Evolutionary conservation across 331 rosid genomes (phyloP).

Genomic region (Rhamnella rubrinervis): DNA sequence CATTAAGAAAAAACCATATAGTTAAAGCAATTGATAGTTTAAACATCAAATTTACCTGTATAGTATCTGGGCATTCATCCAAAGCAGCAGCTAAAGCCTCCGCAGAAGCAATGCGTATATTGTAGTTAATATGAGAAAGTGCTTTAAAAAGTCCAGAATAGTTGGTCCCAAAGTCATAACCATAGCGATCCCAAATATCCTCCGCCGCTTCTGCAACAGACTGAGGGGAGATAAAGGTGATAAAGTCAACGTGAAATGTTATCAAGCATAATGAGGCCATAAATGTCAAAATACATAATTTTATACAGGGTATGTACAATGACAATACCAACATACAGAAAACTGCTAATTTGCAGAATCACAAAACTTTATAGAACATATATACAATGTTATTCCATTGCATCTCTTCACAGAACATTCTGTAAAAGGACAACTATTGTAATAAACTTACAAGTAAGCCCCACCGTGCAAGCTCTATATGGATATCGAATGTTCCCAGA

Average conservation of each 20-base stretch:
- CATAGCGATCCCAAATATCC: slow-evolving; percentile 96
- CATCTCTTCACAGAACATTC: no score
- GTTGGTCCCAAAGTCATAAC: slow-evolving; percentile 85
- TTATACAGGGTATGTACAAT: no score
- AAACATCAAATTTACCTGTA: slow-evolving; percentile 59
- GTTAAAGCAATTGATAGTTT: slow-evolving; percentile 8
- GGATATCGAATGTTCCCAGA: no score
- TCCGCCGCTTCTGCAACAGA: slow-evolving; percentile 90
- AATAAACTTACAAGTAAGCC: no score
- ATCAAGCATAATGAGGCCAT: neutral
- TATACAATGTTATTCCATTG: no score
- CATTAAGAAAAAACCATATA: slow-evolving; percentile 13
- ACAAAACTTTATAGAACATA: no score
- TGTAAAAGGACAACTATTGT: no score
- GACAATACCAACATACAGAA: no score
- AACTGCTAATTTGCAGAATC: no score
- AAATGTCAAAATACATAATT: no score
- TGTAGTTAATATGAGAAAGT: slow-evolving; percentile 76
- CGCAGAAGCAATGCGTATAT: slow-evolving; percentile 87
- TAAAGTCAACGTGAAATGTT: neutral
- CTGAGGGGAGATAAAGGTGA: slow-evolving; percentile 41
- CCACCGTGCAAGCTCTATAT: no score
- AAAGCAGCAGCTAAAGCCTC: slow-evolving; percentile 95
- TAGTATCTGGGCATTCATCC: slow-evolving; percentile 89
- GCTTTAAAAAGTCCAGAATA: slow-evolving; percentile 86